These are phyloP conservation scores for Xylariaceae sp. DNA, from an alignment of 2,329 filamentous ascomycete genomes.

Conservation along the genomic window DNA sequence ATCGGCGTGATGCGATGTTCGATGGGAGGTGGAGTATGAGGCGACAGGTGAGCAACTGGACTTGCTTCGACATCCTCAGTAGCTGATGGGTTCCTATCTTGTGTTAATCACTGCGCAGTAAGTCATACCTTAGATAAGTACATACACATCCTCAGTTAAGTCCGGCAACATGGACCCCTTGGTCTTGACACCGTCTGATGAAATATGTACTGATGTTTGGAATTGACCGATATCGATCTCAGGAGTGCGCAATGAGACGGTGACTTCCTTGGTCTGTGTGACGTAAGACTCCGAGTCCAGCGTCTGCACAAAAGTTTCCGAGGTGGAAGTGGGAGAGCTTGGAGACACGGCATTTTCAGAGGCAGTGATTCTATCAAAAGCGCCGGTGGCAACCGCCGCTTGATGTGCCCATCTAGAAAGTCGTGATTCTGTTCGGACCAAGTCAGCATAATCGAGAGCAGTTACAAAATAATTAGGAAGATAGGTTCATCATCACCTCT, in stretches of 20 bases:
- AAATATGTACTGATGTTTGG: slow-evolving; percentile 37
- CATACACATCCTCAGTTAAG: slow-evolving; percentile 30
- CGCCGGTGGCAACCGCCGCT: slow-evolving; percentile 30
- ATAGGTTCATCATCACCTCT: slow-evolving; percentile 29
- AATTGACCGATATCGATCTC: slow-evolving; percentile 33
- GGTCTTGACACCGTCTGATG: slow-evolving; percentile 25
- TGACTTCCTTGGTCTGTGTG: slow-evolving; percentile 38
- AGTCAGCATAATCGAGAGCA: slow-evolving; percentile 1
- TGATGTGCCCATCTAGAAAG: slow-evolving; percentile 42
- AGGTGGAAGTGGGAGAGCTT: slow-evolving; percentile 25
- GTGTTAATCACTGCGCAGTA: slow-evolving; percentile 1
- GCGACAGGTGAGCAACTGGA: slow-evolving; percentile 16
- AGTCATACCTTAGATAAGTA: not conserved
- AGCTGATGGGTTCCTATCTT: slow-evolving; percentile 7
- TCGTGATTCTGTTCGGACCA: slow-evolving; percentile 37
- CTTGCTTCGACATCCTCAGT: slow-evolving; percentile 24
- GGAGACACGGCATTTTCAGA: slow-evolving; percentile 28
- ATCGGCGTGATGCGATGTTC: slow-evolving; percentile 13
- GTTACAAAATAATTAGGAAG: not conserved
- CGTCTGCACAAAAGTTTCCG: slow-evolving; percentile 35
- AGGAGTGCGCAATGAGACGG: slow-evolving; percentile 30
- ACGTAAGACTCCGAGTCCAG: slow-evolving; percentile 41
- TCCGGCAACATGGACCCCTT: slow-evolving; percentile 28
- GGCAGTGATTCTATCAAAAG: slow-evolving; percentile 31
- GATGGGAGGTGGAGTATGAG: slow-evolving; percentile 22